Percentiles rank a stretch among this genome's conserved stretches.
Evolutionary conservation across 169 alveolate genomes (phyloP).

Genomic region (Babesia ovis): DNA sequence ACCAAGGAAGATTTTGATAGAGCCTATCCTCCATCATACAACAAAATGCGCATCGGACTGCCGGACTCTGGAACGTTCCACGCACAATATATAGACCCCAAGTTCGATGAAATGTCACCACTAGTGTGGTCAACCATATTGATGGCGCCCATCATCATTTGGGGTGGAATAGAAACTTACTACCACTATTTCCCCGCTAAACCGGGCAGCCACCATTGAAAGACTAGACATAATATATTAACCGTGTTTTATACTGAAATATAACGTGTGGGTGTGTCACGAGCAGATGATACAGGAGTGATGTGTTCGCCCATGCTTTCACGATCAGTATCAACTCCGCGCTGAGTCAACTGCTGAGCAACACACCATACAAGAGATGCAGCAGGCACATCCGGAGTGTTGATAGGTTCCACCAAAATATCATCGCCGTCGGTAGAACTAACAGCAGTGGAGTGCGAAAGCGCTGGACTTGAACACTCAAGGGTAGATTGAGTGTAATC

Average conservation of each 20-base stretch:
- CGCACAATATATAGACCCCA: conserved; percentile 65
- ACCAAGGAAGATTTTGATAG: conserved; percentile 72
- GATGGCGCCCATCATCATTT: conserved; percentile 52
- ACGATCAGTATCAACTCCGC: neutral
- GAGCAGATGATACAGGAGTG: conserved; percentile 10
- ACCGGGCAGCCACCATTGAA: conserved; percentile 37
- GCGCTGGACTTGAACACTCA: conserved; percentile 2
- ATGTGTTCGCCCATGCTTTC: conserved; percentile 9
- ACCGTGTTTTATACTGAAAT: conserved; percentile 15
- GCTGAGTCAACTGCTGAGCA: neutral
- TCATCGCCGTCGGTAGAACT: neutral
- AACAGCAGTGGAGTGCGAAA: neutral
- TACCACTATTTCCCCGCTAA: conserved; percentile 38
- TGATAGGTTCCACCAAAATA: neutral
- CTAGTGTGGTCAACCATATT: conserved; percentile 62
- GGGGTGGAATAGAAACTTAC: conserved; percentile 46
- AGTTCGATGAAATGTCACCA: conserved; percentile 64
- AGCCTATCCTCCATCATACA: conserved; percentile 69
- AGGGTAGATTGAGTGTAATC: neutral
- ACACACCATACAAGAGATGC: conserved; percentile 19
- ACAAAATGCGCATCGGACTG: conserved; percentile 76
- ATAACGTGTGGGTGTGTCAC: conserved; percentile 29
- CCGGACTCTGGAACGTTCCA: conserved; percentile 64
- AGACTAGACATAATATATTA: neutral
- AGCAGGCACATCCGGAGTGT: neutral